These are phyloP conservation scores for Ogataea chonburiensis DNA, from an alignment of 805 yeast species.

Conservation along the genomic window DNA sequence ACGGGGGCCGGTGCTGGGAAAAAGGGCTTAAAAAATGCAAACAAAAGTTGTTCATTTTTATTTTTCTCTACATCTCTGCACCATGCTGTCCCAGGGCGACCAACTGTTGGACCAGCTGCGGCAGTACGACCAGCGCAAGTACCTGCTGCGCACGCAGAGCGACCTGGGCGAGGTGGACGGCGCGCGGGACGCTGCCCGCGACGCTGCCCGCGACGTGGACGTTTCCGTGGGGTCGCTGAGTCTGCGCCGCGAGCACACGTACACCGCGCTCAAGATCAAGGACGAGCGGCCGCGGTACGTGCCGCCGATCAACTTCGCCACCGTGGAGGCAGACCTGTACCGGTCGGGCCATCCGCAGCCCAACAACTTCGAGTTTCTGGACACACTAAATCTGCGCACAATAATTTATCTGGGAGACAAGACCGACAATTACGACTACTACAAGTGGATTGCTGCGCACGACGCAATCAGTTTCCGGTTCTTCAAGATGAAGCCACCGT, in stretches of 20 bases:
- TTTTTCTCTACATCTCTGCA: slow-evolving; percentile 8
- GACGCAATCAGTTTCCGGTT: slow-evolving; percentile 50
- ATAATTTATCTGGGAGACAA: slow-evolving; percentile 84
- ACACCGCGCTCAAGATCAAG: slow-evolving; percentile 34
- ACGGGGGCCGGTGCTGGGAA: background rate
- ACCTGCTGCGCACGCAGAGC: slow-evolving; percentile 21
- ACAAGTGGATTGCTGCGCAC: slow-evolving; percentile 56
- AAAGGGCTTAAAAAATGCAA: slow-evolving; percentile 8
- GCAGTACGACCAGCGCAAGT: slow-evolving; percentile 33
- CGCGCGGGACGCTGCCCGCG: no score
- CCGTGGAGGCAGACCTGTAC: slow-evolving; percentile 84
- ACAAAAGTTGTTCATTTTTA: slow-evolving; percentile 8
- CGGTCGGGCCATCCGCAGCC: slow-evolving; percentile 94
- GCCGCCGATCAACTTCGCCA: slow-evolving; percentile 89
- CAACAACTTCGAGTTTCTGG: slow-evolving; percentile 75
- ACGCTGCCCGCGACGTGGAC: slow-evolving; percentile 1
- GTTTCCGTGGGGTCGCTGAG: background rate
- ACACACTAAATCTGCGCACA: slow-evolving; percentile 67
- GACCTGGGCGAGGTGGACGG: no score
- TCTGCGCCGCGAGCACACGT: slow-evolving; percentile 18
- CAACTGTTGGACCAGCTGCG: slow-evolving; percentile 35
- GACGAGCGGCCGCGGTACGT: slow-evolving; percentile 46
- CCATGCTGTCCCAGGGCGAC: slow-evolving; percentile 36
- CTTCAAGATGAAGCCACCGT: slow-evolving; percentile 62
- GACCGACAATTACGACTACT: slow-evolving; percentile 61